Evolutionary conservation across 148 eudicot species (phyloP), one percentile per base, ranked within the genome.

Genomic region (Arctostaphylos glauca): DNA sequence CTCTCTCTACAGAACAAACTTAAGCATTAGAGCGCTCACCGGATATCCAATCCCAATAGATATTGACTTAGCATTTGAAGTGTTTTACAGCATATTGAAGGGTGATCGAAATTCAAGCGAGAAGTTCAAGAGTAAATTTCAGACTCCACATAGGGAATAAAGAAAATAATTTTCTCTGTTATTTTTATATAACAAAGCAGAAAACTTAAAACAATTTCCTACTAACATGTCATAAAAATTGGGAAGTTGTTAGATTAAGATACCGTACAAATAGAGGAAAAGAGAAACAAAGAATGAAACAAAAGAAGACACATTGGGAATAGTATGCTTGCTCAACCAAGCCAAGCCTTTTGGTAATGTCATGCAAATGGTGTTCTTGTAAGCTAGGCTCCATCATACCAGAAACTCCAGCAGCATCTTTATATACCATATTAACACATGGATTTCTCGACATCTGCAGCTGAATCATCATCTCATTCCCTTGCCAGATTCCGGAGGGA

Each of bases 401-500:
- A 67, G 46, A 67, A 67, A 38, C 73, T 67, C 46, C 73, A 67
- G 5, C 19, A 38, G 46, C 68, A 62, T 31, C 68, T 9, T 31
- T 67, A 13, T 38, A 5, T 25, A 41, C n/a, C 49, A 71, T 8
- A 38, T 71, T 38, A 68, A 68, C 14, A 31, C 15, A 3, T 10
- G 73, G 15, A 38, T 68, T 68, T 67, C 46, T 16, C 50, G 16
- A 44, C 75, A 18, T 15, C 75, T 43, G 12, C 49, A 70, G 9
- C 4, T 15, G 38, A 38, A 18, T 88, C 66, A 18, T 88, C 66
- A 90, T 87, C 83, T 87, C 74, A 80, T 90, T 85, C 87, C 86
- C 59, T 87, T 78, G 47, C 87, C 84, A 3, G 83, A 72, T 83
- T 90, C 89, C 62, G 92, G 88, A 23, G 98, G 97, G 70, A 90